A percentile compares a stretch with the other conserved stretches of the same genome.
These are phyloP conservation scores for Aschersonia sp. DNA, from an alignment of 2,329 filamentous ascomycete species.

Conservation along the genomic window DNA sequence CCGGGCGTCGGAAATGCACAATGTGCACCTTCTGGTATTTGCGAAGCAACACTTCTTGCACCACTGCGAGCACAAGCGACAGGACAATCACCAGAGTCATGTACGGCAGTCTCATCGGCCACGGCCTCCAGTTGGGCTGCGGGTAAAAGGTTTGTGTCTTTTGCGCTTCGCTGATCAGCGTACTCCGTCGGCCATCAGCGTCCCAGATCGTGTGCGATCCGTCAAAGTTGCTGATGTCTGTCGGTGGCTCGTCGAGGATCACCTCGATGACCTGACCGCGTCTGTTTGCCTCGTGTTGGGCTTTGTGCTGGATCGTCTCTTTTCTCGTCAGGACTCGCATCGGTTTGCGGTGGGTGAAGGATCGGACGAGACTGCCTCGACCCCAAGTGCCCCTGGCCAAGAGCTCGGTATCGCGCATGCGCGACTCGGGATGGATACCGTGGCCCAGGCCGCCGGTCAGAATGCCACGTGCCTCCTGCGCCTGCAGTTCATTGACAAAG, in stretches of 20 bases:
- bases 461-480: conserved; percentile 37
- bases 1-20: conserved; percentile 32
- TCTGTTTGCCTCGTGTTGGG: too few relatives aligned
- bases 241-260: conserved; percentile 28
- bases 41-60: conserved; percentile 41
- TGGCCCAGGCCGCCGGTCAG: conserved; percentile 44
- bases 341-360: conserved; percentile 23
- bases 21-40: conserved; percentile 29
- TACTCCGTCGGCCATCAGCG: conserved; percentile 20
- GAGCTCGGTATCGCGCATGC: conserved; percentile 35
- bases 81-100: conserved; percentile 36
- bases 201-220: conserved; percentile 21
- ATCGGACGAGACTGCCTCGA: conserved; percentile 22
- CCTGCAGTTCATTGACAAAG: conserved; percentile 30
- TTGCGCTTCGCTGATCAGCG: conserved; percentile 20
- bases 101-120: conserved; percentile 50
- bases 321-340: conserved; percentile 12
- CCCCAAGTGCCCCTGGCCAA: conserved; percentile 20
- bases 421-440: conserved; percentile 33
- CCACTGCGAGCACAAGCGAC: conserved; percentile 34
- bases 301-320: conserved; percentile 15
- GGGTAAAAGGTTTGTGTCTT: conserved; percentile 40
- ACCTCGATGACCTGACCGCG: conserved; percentile 45
- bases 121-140: conserved; percentile 51
- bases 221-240: conserved; percentile 37